A percentile compares a stretch with the other conserved stretches of the same genome.
Evolutionary conservation across 2,329 filamentous ascomycete species (phyloP).

Genomic region (Metarhizium anisopliae): DNA sequence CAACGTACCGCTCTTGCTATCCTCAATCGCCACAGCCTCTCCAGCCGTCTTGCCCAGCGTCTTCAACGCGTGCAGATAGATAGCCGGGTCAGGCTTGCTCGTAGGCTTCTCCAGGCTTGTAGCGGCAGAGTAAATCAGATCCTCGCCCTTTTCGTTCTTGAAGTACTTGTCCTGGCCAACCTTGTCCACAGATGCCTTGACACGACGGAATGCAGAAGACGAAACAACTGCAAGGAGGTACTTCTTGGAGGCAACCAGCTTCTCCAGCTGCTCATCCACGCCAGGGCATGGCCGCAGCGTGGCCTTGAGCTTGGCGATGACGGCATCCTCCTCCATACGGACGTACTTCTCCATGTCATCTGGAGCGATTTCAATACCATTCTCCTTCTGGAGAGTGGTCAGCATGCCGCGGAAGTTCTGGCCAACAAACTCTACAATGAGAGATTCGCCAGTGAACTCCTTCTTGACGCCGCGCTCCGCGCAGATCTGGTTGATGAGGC

Average conservation of each 20-base stretch:
- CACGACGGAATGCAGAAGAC: constrained; percentile 68
- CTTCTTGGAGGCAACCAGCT: constrained; percentile 49
- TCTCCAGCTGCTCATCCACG: constrained; percentile 57
- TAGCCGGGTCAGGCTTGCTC: constrained; percentile 82
- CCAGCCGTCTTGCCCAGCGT: constrained; percentile 60
- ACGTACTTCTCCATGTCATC: constrained; percentile 70
- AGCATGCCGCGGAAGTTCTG: constrained; percentile 96
- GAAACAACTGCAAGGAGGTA: constrained; percentile 75
- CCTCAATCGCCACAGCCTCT: constrained; percentile 76
- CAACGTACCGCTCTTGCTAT: constrained; percentile 76
- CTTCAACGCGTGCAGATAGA: constrained; percentile 73
- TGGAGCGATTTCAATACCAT: constrained; percentile 59
- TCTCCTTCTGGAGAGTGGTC: constrained; percentile 62
- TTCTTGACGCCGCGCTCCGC: constrained; percentile 51
- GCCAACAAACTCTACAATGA: constrained; percentile 83
- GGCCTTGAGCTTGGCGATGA: constrained; percentile 69
- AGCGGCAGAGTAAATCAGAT: constrained; percentile 74
- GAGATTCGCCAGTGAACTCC: constrained; percentile 67
- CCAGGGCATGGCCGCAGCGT: constrained; percentile 60
- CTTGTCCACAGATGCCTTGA: constrained; percentile 70
- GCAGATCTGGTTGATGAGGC: constrained; percentile 81
- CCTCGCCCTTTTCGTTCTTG: constrained; percentile 29
- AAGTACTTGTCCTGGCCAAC: constrained; percentile 76
- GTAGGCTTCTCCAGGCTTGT: constrained; percentile 71
- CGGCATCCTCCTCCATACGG: constrained; percentile 67